A percentile compares a stretch with the other conserved stretches of the same genome.
These are phyloP conservation scores for Lanmaoa pseudosensibilis DNA, from an alignment of 768 basidiomycete species.

Conservation along the genomic window DNA sequence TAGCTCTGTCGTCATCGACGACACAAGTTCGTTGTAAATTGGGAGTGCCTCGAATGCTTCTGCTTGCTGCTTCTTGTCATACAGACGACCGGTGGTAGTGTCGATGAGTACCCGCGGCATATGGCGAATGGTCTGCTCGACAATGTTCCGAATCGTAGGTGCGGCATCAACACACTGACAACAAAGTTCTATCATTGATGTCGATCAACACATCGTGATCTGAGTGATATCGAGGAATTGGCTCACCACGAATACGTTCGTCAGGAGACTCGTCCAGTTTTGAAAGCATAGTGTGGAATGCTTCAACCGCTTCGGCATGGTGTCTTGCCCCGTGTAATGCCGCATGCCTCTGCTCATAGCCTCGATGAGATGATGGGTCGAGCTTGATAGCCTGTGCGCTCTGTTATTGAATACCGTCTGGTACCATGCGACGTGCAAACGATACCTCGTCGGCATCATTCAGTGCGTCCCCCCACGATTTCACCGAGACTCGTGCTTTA, in stretches of 20 bases:
- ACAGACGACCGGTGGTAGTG: background rate
- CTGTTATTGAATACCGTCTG: background rate
- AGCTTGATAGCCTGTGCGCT: background rate
- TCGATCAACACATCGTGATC: background rate
- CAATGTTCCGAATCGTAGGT: background rate
- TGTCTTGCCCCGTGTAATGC: too few species aligned
- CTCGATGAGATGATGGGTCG: background rate
- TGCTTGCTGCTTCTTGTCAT: too few species aligned
- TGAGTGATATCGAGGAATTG: background rate
- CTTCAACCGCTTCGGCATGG: too few species aligned
- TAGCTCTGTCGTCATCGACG: too few species aligned
- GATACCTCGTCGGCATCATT: too few species aligned
- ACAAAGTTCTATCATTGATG: background rate
- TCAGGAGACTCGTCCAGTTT: background rate
- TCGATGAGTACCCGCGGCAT: slow-evolving; percentile 8
- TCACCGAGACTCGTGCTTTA: too few species aligned
- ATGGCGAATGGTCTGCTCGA: background rate
- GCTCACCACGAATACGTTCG: background rate
- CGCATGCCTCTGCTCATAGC: too few species aligned
- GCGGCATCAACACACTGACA: background rate
- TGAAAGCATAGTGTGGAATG: background rate
- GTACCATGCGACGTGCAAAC: background rate
- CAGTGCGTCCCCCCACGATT: too few species aligned
- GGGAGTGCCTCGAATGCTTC: too few species aligned
- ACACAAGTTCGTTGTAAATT: too few species aligned